Evolutionary conservation across 352 stramenopile genomes (phyloP).

Genomic region (Phytophthora tentaculata): DNA sequence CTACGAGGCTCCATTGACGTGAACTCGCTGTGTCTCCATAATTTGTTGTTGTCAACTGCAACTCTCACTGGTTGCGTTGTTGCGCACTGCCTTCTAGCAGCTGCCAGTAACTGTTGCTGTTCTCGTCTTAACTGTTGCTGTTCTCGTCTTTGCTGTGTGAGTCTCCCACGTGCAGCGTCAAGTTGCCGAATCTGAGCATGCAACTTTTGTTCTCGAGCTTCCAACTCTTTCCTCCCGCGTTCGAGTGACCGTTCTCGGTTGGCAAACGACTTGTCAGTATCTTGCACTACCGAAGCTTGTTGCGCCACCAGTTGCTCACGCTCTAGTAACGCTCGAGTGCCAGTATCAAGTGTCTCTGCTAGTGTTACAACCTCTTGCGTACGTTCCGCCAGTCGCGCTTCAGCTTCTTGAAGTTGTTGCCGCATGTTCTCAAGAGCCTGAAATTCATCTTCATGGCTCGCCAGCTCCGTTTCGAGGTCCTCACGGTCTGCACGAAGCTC

Average conservation of each 20-base stretch:
- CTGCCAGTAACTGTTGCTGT: constrained; percentile 41
- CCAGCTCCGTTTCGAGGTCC: constrained; percentile 50
- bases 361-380: constrained; percentile 35
- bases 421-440: constrained; percentile 40
- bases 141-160: constrained; percentile 54
- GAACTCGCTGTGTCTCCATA: constrained; percentile 18
- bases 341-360: constrained; percentile 30
- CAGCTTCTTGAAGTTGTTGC: constrained; percentile 40
- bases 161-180: constrained; percentile 45
- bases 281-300: constrained; percentile 28
- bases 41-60: constrained; percentile 29
- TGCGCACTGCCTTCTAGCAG: constrained; percentile 18
- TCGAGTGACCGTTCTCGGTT: constrained; percentile 37
- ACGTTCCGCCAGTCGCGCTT: constrained; percentile 47
- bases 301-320: constrained; percentile 39
- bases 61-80: not conserved
- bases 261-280: constrained; percentile 25
- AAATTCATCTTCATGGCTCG: constrained; percentile 57
- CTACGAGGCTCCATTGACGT: not conserved
- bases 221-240: constrained; percentile 47
- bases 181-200: constrained; percentile 64
- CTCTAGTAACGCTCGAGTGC: constrained; percentile 27
- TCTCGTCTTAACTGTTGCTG: constrained; percentile 49
- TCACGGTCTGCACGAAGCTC: constrained; percentile 47
- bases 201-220: constrained; percentile 56